Percentiles rank a stretch among this genome's conserved stretches.
Evolutionary conservation across 179 eudicot species (phyloP).

Genomic region (Beta corolliflora): DNA sequence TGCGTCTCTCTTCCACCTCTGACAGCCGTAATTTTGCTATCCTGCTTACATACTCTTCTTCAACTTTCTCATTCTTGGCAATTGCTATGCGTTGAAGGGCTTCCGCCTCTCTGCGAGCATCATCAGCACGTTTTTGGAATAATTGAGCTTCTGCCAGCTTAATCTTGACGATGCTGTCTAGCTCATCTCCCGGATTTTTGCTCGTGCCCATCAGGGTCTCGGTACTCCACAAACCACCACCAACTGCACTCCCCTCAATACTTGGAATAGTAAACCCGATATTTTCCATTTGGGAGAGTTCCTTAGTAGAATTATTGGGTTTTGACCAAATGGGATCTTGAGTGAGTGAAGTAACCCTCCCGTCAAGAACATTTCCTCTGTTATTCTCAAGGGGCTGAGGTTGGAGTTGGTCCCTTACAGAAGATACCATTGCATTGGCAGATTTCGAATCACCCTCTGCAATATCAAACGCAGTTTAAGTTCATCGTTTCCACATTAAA

Average conservation of each 20-base stretch:
- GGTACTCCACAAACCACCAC: conserved; percentile 38
- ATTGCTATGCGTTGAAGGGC: conserved; percentile 69
- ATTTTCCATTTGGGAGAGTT: conserved; percentile 43
- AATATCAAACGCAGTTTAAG: conserved; percentile 14
- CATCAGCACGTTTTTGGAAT: conserved; percentile 93
- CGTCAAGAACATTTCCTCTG: conserved; percentile 40
- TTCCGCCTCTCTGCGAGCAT: conserved; percentile 89
- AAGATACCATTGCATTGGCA: conserved; percentile 34
- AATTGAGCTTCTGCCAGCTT: conserved; percentile 88
- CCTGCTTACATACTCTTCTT: conserved; percentile 66
- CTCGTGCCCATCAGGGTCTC: conserved; percentile 38
- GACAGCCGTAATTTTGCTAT: conserved; percentile 58
- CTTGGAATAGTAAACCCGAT: conserved; percentile 37
- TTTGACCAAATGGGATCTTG: conserved; percentile 62
- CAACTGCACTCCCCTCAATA: conserved; percentile 43
- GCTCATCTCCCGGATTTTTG: conserved; percentile 58
- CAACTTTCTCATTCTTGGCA: conserved; percentile 66
- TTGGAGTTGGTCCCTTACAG: conserved; percentile 51
- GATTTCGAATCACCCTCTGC: conserved; percentile 64
- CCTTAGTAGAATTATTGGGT: conserved; percentile 39
- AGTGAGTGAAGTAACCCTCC: conserved; percentile 33
- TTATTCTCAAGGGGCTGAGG: conserved; percentile 38
- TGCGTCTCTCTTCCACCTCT: conserved; percentile 72
- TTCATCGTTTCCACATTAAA: no score
- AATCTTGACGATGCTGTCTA: conserved; percentile 79